These are phyloP conservation scores for Cercophora newfieldiana DNA, from an alignment of 495 filamentous ascomycete genomes.

Conservation along the genomic window DNA sequence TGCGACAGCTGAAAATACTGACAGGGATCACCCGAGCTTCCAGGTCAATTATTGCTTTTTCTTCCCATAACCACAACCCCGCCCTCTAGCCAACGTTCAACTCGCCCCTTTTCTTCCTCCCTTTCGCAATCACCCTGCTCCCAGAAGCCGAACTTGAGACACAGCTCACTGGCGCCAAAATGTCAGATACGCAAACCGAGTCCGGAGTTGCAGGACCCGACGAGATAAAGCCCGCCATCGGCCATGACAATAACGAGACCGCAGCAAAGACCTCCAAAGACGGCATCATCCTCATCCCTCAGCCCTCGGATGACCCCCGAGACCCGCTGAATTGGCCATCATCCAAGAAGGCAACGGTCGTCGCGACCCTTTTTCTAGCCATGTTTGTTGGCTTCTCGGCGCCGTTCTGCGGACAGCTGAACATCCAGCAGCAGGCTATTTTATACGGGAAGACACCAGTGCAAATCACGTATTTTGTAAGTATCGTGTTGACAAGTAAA, in stretches of 20 bases:
- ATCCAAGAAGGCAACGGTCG: conserved; percentile 46
- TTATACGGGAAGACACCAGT: conserved; percentile 35
- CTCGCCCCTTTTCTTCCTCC: background rate
- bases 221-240: background rate
- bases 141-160: too few species aligned
- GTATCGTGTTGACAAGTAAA: background rate
- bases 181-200: background rate
- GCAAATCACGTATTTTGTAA: conserved; percentile 37
- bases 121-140: too few species aligned
- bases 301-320: conserved; percentile 34
- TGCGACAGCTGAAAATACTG: background rate
- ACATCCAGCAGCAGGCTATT: conserved; percentile 34
- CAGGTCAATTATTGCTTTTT: background rate
- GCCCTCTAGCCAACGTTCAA: background rate
- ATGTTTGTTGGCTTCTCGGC: conserved; percentile 61
- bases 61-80: background rate
- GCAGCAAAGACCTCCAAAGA: conserved; percentile 4
- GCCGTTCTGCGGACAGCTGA: conserved; percentile 47
- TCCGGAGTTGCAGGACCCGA: background rate
- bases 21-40: background rate
- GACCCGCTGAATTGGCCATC: conserved; percentile 42
- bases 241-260: background rate
- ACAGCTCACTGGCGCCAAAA: background rate
- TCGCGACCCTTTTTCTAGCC: conserved; percentile 49
- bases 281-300: conserved; percentile 48